Base-by-base conservation (phyloP, 306 rosid genomes). In the Geum urbanum region DNA sequence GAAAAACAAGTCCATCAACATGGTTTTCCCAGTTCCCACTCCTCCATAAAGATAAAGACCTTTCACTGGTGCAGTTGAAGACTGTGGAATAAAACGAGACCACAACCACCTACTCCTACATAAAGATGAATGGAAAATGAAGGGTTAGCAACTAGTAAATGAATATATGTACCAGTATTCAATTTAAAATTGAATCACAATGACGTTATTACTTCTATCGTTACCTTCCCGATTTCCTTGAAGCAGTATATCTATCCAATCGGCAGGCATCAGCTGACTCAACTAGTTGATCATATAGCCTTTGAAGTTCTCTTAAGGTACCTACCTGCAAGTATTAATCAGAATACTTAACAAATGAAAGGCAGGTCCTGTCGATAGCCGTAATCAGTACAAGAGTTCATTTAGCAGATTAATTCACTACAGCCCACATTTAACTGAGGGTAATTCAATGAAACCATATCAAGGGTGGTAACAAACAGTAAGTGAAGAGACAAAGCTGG, bases 1-100 rank as follows among this genome's bases (percentile, higher is more conserved):
- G 40, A 72, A 94, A 82, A 94, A 94, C 78, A 94, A 83, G 82
- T 94, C 99, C 99, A 94, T 94, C 83, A 94, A 79, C 99, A 94
- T 94, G 74, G 99, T 94, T 86, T 94, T 94, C 65, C 99, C 99
- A 0, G 99, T 94, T 65, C 99, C 99, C 51, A 94, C 99, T 66
- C 99, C 99, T 75, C 99, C 99, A 72, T 84, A 94, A 20, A 94
- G 92, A 85, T 94, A 94, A 71, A 94, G 79, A 76, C 99, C 99
- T 76, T 81, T 89, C 52, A 94, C 97, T 19, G 96, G 92, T 40
- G 99, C 73, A 47, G 82, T 69, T 15, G 92, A 88, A 72, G 95
- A 84, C 46, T 88, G 97, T 49, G 89, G 91, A 57, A 94, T 79
- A 72, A 91, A 82, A 66, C 97, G 97, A 82, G 97, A 91, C 99